Evolutionary conservation across 371 early-diverging fungal species (phyloP).

Genomic region (Mucor piriformis): DNA sequence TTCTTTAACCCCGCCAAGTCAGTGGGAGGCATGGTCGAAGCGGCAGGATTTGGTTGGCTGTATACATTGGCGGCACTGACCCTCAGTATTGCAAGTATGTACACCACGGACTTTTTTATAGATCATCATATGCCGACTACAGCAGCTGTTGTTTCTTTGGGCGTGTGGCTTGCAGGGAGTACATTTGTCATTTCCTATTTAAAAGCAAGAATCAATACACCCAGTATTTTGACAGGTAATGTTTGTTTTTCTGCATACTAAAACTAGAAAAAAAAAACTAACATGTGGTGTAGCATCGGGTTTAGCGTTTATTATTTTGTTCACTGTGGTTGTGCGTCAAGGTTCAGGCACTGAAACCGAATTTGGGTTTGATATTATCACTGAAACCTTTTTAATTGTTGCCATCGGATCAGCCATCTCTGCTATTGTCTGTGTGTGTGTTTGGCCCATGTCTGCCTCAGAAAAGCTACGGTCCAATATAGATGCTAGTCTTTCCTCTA

Average conservation of each 20-base stretch:
- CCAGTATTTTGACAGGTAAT: slow-evolving; percentile 59
- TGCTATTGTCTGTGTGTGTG: slow-evolving; percentile 44
- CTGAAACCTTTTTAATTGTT: slow-evolving; percentile 52
- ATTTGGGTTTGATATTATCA: slow-evolving; percentile 45
- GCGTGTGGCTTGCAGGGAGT: slow-evolving; percentile 60
- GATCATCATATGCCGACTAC: slow-evolving; percentile 35
- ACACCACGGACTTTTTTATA: slow-evolving; percentile 55
- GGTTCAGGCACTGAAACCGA: slow-evolving; percentile 41
- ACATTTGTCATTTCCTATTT: slow-evolving; percentile 62
- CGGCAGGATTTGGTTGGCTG: slow-evolving; percentile 52
- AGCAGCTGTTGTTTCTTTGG: slow-evolving; percentile 50
- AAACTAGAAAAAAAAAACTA: background rate
- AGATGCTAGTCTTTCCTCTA: slow-evolving; percentile 26
- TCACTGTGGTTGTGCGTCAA: slow-evolving; percentile 49
- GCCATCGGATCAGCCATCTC: slow-evolving; percentile 57
- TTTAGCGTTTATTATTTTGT: slow-evolving; percentile 59
- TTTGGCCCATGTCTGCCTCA: slow-evolving; percentile 67
- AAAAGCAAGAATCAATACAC: slow-evolving; percentile 57
- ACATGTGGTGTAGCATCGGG: slow-evolving; percentile 44
- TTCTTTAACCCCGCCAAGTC: slow-evolving; percentile 70
- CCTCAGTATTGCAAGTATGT: slow-evolving; percentile 51
- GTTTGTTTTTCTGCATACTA: background rate
- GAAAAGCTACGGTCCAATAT: slow-evolving; percentile 53
- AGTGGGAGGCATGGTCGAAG: slow-evolving; percentile 67
- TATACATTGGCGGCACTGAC: slow-evolving; percentile 51